Conservation (phyloP, 106 monocot species). For the Chionographis japonica region DNA sequence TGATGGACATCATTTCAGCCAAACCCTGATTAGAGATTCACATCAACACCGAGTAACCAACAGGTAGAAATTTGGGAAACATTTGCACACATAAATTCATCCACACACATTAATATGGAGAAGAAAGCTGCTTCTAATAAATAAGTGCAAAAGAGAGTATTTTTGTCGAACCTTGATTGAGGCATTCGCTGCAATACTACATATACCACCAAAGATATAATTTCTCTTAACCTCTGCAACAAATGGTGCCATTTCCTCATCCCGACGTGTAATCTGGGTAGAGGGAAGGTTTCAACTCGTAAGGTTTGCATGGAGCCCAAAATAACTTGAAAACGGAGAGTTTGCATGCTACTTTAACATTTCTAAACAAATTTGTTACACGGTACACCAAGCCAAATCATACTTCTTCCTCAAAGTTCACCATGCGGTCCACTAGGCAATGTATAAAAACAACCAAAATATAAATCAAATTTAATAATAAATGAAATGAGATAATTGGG, state of each 20-base stretch:
- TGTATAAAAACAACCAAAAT: no score
- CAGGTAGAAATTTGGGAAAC: slow-evolving; percentile 2
- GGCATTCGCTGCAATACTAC: slow-evolving; percentile 75
- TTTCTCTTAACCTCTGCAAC: slow-evolving; percentile 79
- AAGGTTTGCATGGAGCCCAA: no score
- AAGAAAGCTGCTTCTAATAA: not conserved
- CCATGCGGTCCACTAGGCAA: no score
- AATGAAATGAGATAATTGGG: no score
- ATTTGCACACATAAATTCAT: not conserved
- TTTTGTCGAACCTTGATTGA: slow-evolving; percentile 68
- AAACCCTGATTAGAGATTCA: slow-evolving; percentile 44
- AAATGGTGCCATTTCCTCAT: slow-evolving; percentile 93
- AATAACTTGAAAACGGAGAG: no score
- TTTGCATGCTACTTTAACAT: no score
- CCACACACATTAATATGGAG: no score
- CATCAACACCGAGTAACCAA: not conserved
- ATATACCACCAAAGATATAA: slow-evolving; percentile 96
- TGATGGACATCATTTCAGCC: slow-evolving; percentile 92
- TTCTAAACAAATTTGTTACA: no score
- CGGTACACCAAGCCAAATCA: no score
- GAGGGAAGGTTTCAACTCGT: not conserved
- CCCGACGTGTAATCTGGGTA: slow-evolving; percentile 77
- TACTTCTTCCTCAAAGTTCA: no score
- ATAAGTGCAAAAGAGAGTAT: not conserved
- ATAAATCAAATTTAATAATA: no score